These are phyloP conservation scores for Pythium scleroteichum DNA, from an alignment of 352 stramenopile genomes.

Conservation along the genomic window DNA sequence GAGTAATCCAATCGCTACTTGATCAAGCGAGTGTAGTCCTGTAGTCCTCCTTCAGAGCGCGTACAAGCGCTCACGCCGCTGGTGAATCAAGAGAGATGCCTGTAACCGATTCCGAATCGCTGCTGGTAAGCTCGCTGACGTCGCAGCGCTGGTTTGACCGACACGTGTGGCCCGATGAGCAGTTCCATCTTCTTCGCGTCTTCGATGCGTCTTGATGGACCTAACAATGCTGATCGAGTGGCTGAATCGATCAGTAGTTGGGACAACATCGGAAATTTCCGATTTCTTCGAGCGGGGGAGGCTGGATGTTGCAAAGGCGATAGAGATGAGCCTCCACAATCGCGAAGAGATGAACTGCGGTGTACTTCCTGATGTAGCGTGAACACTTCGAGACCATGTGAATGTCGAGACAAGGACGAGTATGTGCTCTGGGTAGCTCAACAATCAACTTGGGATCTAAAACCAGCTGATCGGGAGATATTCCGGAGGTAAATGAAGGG, in stretches of 20 bases:
- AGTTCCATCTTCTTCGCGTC: conserved; percentile 70
- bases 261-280: conserved; percentile 25
- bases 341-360: too few relatives aligned
- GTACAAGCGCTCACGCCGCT: conserved; percentile 61
- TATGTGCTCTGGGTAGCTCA: too few relatives aligned
- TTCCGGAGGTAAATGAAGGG: too few relatives aligned
- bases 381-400: too few relatives aligned
- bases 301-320: too few relatives aligned
- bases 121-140: conserved; percentile 48
- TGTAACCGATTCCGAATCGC: conserved; percentile 53
- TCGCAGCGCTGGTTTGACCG: conserved; percentile 42
- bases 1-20: conserved; percentile 42
- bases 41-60: conserved; percentile 52
- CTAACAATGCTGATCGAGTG: conserved; percentile 29
- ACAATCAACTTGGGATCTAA: too few relatives aligned
- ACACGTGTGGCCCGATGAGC: conserved; percentile 62
- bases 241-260: conserved; percentile 57
- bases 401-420: too few relatives aligned
- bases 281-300: background rate
- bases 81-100: conserved; percentile 39
- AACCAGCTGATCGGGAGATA: too few relatives aligned
- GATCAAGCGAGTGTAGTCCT: conserved; percentile 23
- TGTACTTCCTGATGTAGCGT: too few relatives aligned
- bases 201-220: conserved; percentile 35
- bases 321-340: too few relatives aligned